Conservation (phyloP, 2,329 filamentous ascomycete species). For the Venturia carpophila region DNA sequence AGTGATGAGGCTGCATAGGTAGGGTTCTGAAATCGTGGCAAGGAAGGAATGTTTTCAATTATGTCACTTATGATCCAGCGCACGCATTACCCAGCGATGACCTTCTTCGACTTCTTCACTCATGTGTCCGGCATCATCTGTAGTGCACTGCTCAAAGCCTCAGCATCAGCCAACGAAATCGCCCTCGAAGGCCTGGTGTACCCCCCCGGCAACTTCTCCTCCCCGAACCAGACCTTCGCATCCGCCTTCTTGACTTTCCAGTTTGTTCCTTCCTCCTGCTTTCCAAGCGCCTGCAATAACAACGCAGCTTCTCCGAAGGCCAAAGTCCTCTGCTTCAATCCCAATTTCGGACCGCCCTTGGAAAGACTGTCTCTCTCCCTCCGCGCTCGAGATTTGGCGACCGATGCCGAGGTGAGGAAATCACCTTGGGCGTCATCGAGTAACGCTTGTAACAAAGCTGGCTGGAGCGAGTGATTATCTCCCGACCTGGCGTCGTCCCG, state of each 20-base stretch:
- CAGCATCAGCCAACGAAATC: conserved; percentile 5
- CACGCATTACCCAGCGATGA: background rate
- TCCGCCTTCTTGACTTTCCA: conserved; percentile 20
- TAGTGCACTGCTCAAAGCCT: background rate
- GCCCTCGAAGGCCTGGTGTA: conserved; percentile 13
- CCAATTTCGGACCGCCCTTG: conserved; percentile 19
- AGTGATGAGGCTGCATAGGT: background rate
- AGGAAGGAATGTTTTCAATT: background rate
- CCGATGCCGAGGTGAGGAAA: conserved; percentile 21
- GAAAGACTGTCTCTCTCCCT: conserved; percentile 19
- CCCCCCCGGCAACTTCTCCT: conserved; percentile 20
- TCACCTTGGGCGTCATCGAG: conserved; percentile 22
- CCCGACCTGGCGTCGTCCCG: conserved; percentile 25
- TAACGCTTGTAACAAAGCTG: conserved; percentile 24
- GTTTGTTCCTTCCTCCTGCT: conserved; percentile 8
- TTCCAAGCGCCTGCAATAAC: conserved; percentile 18
- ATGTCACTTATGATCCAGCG: background rate
- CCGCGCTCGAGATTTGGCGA: conserved; percentile 15
- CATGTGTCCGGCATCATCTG: background rate
- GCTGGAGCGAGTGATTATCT: conserved; percentile 24
- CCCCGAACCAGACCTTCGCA: conserved; percentile 20
- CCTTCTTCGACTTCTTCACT: background rate
- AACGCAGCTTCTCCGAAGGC: conserved; percentile 22
- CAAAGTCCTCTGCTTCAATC: conserved; percentile 20
- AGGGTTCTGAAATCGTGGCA: conserved; percentile 24